Evolutionary conservation across 495 filamentous ascomycete species (phyloP).

Genomic region (Cetradonia linearis): DNA sequence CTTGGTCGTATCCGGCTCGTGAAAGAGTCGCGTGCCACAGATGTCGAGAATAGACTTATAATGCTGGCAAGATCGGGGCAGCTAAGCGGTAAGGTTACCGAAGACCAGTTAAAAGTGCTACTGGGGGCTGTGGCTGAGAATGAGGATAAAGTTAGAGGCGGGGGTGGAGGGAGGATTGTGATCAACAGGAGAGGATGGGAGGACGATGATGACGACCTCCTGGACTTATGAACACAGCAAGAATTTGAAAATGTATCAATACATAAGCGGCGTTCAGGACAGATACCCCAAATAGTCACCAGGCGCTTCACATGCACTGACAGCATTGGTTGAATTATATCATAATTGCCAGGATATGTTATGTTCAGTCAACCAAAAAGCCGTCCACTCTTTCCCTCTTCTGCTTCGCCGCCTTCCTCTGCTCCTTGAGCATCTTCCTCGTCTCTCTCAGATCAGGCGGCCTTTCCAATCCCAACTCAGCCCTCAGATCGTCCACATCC

Average conservation of each 20-base stretch:
- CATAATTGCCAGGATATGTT: not conserved
- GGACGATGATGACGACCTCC: slow-evolving; percentile 76
- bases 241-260: not conserved
- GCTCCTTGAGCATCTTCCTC: slow-evolving; percentile 55
- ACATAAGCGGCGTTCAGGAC: slow-evolving; percentile 4
- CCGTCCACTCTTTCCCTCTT: slow-evolving; percentile 27
- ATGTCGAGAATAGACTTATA: slow-evolving; percentile 87
- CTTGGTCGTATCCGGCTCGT: slow-evolving; percentile 90
- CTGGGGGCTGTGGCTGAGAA: slow-evolving; percentile 72
- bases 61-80: slow-evolving; percentile 83
- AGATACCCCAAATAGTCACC: slow-evolving; percentile 1
- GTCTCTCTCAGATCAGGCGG: slow-evolving; percentile 84
- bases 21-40: slow-evolving; percentile 79
- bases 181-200: slow-evolving; percentile 75
- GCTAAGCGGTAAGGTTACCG: slow-evolving; percentile 76
- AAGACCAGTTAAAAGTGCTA: slow-evolving; percentile 86
- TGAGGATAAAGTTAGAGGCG: slow-evolving; percentile 38
- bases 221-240: slow-evolving; percentile 42
- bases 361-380: slow-evolving; percentile 22
- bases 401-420: slow-evolving; percentile 56
- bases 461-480: slow-evolving; percentile 67
- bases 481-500: slow-evolving; percentile 66
- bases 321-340: not conserved
- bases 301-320: not conserved
- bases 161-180: slow-evolving; percentile 56